Evolutionary conservation across 441 rosid species (phyloP).

Genomic region (Syzygium malaccense): DNA sequence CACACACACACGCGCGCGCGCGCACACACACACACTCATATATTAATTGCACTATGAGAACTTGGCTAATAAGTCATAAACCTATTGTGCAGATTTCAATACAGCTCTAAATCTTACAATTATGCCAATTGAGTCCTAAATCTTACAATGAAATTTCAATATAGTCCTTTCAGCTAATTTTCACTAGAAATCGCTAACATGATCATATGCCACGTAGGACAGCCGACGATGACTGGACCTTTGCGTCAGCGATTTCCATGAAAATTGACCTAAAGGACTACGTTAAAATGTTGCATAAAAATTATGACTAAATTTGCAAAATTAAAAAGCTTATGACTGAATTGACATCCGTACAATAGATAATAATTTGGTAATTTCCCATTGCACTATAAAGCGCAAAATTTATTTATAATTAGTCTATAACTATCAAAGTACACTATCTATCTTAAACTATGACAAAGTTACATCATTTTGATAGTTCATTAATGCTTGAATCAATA

Average conservation of each 20-base stretch:
- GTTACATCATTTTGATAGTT: neutral
- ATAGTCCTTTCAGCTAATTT: neutral
- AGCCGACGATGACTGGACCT: accelerated
- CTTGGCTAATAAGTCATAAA: neutral
- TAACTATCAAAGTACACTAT: neutral
- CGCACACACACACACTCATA: too few species aligned
- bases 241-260: neutral
- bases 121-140: neutral
- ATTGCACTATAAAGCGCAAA: neutral
- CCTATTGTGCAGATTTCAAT: neutral
- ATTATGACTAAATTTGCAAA: too few species aligned
- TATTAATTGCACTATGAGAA: neutral
- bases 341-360: neutral
- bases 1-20: accelerated
- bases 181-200: neutral
- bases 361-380: neutral
- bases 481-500: neutral
- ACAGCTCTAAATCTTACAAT: accelerated
- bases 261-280: neutral
- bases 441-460: neutral
- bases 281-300: neutral
- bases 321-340: too few species aligned
- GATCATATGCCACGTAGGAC: too few species aligned
- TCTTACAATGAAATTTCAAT: neutral
- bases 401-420: neutral